Conservation (phyloP, 495 filamentous ascomycete species). For the Trypethelium eluteriae region DNA sequence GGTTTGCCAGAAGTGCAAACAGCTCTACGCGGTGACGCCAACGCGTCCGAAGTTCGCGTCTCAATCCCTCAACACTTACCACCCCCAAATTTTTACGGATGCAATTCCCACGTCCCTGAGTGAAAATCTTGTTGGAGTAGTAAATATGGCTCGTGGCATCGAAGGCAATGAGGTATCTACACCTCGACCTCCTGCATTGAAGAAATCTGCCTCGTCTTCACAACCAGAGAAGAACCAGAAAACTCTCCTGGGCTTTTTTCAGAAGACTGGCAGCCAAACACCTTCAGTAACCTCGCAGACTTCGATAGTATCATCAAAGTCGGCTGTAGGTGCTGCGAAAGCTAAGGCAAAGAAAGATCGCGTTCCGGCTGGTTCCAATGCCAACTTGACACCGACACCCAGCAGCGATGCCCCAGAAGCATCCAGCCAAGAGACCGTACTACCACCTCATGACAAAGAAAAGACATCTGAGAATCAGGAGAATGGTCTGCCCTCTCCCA, state of each 20-base stretch:
- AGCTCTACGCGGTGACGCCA: conserved; percentile 10
- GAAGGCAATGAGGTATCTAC: conserved; percentile 40
- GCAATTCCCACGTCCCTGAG: background rate
- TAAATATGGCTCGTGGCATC: conserved; percentile 35
- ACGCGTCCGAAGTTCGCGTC: background rate
- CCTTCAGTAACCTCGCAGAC: conserved; percentile 18
- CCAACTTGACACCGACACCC: conserved; percentile 60
- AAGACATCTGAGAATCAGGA: conserved; percentile 37
- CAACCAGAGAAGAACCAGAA: conserved; percentile 57
- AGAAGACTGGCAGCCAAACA: conserved; percentile 41
- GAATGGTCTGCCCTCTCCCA: conserved; percentile 34
- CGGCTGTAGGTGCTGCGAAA: conserved; percentile 27
- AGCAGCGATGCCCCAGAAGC: conserved; percentile 64
- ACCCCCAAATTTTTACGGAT: background rate
- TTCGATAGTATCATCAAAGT: conserved; percentile 24
- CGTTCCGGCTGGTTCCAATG: conserved; percentile 16
- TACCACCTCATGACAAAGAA: conserved; percentile 24
- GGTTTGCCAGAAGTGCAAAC: background rate
- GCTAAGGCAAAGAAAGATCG: conserved; percentile 31
- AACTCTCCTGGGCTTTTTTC: conserved; percentile 78
- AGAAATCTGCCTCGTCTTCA: conserved; percentile 35
- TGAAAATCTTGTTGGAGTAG: background rate
- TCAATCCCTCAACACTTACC: background rate
- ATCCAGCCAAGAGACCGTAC: conserved; percentile 44
- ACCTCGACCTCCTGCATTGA: conserved; percentile 26